A percentile compares a stretch with the other conserved stretches of the same genome.
Evolutionary conservation across 768 basidiomycete species (phyloP).

Genomic region (Mycena latifolia): DNA sequence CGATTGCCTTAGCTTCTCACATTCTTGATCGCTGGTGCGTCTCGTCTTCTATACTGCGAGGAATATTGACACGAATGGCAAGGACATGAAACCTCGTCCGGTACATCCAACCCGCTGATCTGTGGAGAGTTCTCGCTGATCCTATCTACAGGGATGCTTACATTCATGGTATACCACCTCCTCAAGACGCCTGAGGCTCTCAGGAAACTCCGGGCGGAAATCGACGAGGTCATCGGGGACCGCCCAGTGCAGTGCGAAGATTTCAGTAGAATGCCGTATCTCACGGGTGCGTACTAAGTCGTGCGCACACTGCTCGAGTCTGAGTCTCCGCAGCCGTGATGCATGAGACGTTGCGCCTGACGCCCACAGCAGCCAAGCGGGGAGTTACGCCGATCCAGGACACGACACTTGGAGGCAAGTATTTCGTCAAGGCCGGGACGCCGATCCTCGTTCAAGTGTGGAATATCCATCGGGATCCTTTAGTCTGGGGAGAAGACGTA

Average conservation of each 20-base stretch:
- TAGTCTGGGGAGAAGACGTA: conserved; percentile 63
- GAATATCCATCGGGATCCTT: conserved; percentile 53
- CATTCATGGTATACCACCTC: conserved; percentile 56
- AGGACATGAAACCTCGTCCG: conserved; percentile 43
- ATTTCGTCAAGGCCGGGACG: conserved; percentile 48
- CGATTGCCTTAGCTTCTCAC: conserved; percentile 57
- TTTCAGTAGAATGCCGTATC: conserved; percentile 55
- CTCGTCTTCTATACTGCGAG: not conserved
- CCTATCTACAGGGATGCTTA: conserved; percentile 48
- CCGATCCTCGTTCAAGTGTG: conserved; percentile 44
- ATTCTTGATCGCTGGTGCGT: conserved; percentile 60
- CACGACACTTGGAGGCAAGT: conserved; percentile 55
- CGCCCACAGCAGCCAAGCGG: conserved; percentile 52
- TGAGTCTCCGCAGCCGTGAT: conserved; percentile 49
- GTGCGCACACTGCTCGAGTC: too few species aligned
- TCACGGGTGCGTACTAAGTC: conserved; percentile 52
- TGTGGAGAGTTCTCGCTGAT: too few species aligned
- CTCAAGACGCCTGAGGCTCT: conserved; percentile 56
- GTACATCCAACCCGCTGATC: too few species aligned
- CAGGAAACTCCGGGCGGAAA: conserved; percentile 59
- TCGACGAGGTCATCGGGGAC: conserved; percentile 59
- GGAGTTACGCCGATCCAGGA: conserved; percentile 50
- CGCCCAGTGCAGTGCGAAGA: conserved; percentile 51
- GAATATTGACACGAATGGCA: not conserved
- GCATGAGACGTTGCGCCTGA: conserved; percentile 54